Evolutionary conservation across 352 stramenopile species (phyloP), one percentile per base, ranked within the genome.

Genomic region (Pythium dissotocum): DNA sequence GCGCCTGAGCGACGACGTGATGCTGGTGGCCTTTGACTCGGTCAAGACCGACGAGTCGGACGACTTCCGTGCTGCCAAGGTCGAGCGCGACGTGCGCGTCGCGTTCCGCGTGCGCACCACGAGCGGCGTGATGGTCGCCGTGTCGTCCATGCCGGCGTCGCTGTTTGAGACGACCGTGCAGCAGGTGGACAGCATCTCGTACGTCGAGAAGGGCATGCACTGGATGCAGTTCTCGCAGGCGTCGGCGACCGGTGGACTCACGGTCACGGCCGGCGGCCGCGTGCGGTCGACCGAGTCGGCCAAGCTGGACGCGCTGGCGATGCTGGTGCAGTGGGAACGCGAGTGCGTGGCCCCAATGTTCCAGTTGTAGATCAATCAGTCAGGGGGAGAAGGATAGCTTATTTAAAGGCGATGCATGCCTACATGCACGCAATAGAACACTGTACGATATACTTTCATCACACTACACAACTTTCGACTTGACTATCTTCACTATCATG

Each of bases 141-240:
- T 73, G 16, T 62, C 46, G 30, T 73, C 67, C 24, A 48, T 73
- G 16, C 24, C 67, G n/a, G 61, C 67, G 12, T 38, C 18, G 2
- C n/a, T 69, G 13, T 73, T 62, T 28, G 46, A 63, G 52, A 33
- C 8, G 46, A 42, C 32, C 12, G 38, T 66, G 18, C 30, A 61
- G 18, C 26, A 33, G 14, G n/a, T 69, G 21, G 33, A 73, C n/a
- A 35, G 42, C 56, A 53, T 73, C 21, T 38, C 38, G 55, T 65
- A 62, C 32, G 57, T 69, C 6, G 28, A 64, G 28, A 65, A 65
- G 16, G 61, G 67, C 38, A 65, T 73, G 61, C 67, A 61, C 52
- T 72, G 66, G 66, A 64, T 73, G 44, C 60, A 73, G 54, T 69
- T 73, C 32, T 58, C 66, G 30, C 54, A 66, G 44, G 30, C 24